Conservation (phyloP, 2,329 filamentous ascomycete genomes). For the Elsinoe australis region DNA sequence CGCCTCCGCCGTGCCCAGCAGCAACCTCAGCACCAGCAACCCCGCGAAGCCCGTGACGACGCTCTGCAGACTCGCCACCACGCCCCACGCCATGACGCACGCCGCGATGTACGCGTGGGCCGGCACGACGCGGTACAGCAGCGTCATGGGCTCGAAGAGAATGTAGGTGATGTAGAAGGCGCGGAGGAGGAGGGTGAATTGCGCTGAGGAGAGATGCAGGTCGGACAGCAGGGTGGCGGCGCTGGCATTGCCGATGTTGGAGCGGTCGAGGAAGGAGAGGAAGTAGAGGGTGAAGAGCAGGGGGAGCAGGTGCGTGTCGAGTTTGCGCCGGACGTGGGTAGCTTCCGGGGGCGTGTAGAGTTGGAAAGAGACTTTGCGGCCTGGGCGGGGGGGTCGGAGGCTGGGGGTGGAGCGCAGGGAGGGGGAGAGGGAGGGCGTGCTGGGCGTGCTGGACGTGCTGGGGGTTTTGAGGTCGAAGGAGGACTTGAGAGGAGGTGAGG, state of each 20-base stretch:
- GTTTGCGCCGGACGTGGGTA: constrained; percentile 56
- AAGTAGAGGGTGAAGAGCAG: constrained; percentile 79
- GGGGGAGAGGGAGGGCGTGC: neutral
- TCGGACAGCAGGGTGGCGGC: constrained; percentile 51
- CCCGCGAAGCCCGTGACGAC: constrained; percentile 40
- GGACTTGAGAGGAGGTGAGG: neutral
- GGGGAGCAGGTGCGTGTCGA: constrained; percentile 68
- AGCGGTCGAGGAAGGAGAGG: constrained; percentile 77
- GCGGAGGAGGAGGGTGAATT: constrained; percentile 56
- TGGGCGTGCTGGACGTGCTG: neutral
- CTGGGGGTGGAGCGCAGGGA: neutral
- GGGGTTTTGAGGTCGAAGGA: neutral
- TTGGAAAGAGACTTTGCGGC: constrained; percentile 32
- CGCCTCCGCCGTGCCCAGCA: constrained; percentile 52
- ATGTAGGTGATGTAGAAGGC: constrained; percentile 60
- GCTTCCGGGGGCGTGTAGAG: constrained; percentile 64
- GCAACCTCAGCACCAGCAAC: constrained; percentile 55
- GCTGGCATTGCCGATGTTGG: constrained; percentile 50
- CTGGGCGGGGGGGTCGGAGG: neutral
- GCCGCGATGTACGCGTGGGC: constrained; percentile 54
- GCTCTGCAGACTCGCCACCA: constrained; percentile 65
- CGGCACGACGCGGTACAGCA: constrained; percentile 49
- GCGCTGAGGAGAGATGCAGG: constrained; percentile 45
- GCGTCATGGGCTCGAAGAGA: constrained; percentile 59
- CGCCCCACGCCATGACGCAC: constrained; percentile 70